Evolutionary conservation across 202 grass and related monocot genomes (phyloP).

Genomic region (Bolboschoenoplectus hybrid): DNA sequence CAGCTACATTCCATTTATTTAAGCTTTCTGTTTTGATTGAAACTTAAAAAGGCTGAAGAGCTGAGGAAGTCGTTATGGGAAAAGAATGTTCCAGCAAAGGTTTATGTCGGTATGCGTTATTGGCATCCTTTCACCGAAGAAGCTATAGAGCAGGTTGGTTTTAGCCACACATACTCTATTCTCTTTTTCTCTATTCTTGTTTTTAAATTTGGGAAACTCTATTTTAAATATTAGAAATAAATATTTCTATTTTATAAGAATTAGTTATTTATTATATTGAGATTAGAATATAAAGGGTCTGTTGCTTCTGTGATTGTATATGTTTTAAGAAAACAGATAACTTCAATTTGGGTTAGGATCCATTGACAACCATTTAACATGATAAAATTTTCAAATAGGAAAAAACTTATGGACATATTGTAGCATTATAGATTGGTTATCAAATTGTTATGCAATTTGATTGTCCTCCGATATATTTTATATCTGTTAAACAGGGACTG

Average conservation of each 20-base stretch:
- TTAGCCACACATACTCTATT: background rate
- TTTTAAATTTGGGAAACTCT: background rate
- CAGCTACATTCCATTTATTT: background rate
- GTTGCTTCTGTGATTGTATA: background rate
- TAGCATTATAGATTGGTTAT: background rate
- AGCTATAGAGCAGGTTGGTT: constrained; percentile 90
- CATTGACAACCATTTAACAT: background rate
- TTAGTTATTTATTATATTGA: background rate
- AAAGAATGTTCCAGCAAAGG: constrained; percentile 93
- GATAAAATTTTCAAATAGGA: background rate
- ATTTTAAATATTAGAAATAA: background rate
- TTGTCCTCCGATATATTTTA: background rate
- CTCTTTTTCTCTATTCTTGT: constrained; percentile 10
- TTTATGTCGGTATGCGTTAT: constrained; percentile 98
- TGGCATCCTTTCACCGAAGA: constrained; percentile 99
- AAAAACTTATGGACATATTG: background rate
- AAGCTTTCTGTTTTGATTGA: constrained; percentile 22
- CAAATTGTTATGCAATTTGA: background rate
- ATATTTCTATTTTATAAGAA: background rate
- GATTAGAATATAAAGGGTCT: background rate
- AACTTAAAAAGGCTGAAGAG: constrained; percentile 71
- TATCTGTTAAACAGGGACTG: background rate
- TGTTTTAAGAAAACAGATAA: constrained; percentile 54
- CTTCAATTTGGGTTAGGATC: background rate
- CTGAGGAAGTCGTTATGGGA: constrained; percentile 74